Conservation (phyloP, 768 basidiomycete genomes). For the Pleurotus eryngii region DNA sequence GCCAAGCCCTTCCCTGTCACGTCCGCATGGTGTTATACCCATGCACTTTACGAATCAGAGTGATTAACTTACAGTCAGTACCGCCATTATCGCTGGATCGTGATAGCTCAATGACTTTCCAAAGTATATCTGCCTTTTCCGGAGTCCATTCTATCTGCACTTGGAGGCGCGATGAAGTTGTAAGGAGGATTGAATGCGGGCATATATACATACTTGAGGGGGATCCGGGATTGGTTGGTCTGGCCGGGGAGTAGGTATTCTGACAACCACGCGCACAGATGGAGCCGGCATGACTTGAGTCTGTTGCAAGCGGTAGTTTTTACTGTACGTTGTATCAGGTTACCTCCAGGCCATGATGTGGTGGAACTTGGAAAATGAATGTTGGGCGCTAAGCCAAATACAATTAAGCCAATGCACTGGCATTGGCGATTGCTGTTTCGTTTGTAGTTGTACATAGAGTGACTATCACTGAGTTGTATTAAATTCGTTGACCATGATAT, state of each 20-base stretch:
- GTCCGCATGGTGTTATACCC: constrained; percentile 3
- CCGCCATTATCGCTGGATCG: constrained; percentile 68
- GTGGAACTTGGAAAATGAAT: too few relatives aligned
- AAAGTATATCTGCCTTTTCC: constrained; percentile 81
- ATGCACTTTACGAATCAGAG: background rate
- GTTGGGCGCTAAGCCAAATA: too few relatives aligned
- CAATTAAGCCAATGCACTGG: too few relatives aligned
- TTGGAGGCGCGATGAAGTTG: constrained; percentile 10
- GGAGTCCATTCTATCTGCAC: constrained; percentile 78
- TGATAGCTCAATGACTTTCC: constrained; percentile 83
- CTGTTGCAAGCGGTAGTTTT: too few relatives aligned
- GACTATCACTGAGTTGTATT: too few relatives aligned
- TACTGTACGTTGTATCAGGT: too few relatives aligned
- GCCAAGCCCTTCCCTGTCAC: constrained; percentile 79
- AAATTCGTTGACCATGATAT: too few relatives aligned
- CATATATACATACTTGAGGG: constrained; percentile 51
- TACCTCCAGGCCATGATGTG: too few relatives aligned
- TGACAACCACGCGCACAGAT: constrained; percentile 68
- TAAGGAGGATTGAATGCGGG: background rate
- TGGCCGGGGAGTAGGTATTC: constrained; percentile 76
- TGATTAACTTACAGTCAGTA: constrained; percentile 66
- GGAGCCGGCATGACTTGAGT: constrained; percentile 26
- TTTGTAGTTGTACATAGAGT: too few relatives aligned
- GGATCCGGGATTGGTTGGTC: constrained; percentile 66
- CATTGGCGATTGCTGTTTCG: too few relatives aligned